Base-by-base conservation (phyloP, 495 filamentous ascomycete species). In the Lindgomyces ingoldianus region DNA sequence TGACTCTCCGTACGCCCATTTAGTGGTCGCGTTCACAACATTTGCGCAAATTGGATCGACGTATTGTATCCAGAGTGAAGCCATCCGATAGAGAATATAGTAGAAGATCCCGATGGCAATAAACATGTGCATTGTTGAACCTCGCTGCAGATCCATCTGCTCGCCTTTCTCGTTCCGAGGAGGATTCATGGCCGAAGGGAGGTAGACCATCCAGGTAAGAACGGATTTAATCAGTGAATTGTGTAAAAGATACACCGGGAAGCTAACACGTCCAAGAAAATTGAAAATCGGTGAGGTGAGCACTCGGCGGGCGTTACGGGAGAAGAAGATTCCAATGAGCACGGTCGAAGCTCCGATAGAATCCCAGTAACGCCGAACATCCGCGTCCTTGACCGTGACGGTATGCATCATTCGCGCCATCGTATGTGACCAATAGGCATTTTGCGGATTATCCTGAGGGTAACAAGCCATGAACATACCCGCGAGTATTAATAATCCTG, bases 221-320 rank as follows among this genome's bases (percentile, higher is more conserved):
- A 71, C 60, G 2, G 68, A 50, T 36, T 73, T 73, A 50, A 73
- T 73, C 11, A 73, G 36, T 4, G 60, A 57, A 61, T 71, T 71
- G 65, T 73, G 70, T 24, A 73, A 36, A 3, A 73, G 59, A 61
- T 73, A 73, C 14, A 73, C 69, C 8, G 71, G 69, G 56, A 73
- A 71, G 49, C 65, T 69, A 62, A 73, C 69, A 45, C 65, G 65
- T 29, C 71, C 71, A 46, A 73, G 52, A 54, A 69, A 73, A 62
- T 71, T 71, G 62, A 71, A 71, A 41, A 67, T 29, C 2, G 65
- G 65, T 12, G 60, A 67, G 19, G 69, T 69, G 46, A 73, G 66
- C 2, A 71, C 47, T 9, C 62, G 56, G 22, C 71, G 71, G 12
- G 69, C 69, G 53, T 69, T 65, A 1, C 52, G 50, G 19, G 64